phyloP scores from a whole-genome alignment of 768 basidiomycete species.

The Polyporus arcularius region DNA sequence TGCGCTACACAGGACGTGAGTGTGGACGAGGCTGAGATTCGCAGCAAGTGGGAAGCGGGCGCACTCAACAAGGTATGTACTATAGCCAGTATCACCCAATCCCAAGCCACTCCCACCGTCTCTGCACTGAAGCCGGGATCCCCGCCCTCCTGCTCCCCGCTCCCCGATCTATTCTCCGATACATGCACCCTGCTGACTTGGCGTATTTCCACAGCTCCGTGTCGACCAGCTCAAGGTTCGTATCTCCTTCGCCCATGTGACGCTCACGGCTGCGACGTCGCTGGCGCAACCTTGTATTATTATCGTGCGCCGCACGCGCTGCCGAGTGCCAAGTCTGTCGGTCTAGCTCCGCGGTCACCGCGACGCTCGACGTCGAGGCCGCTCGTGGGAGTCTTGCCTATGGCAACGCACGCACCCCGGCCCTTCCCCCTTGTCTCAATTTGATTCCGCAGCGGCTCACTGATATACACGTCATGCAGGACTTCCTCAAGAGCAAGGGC shows the following conservation, averaged over 20 bases:
- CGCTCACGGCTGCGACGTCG: conserved; percentile 6
- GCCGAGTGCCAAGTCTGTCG: conserved; percentile 4
- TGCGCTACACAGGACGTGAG: conserved; percentile 50
- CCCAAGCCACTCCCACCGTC: conserved; percentile 2
- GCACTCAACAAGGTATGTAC: conserved; percentile 63
- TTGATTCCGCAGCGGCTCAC: conserved; percentile 13
- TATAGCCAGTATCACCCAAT: conserved; percentile 1
- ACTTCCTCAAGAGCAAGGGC: conserved; percentile 73
- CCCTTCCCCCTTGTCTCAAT: background rate
- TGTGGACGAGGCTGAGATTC: conserved; percentile 73
- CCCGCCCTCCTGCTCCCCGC: background rate
- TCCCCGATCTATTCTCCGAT: background rate
- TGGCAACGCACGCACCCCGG: conserved; percentile 11
- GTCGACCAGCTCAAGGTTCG: conserved; percentile 79
- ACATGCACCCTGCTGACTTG: conserved; percentile 14
- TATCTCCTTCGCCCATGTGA: conserved; percentile 13
- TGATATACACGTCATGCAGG: conserved; percentile 39
- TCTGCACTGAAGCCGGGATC: background rate
- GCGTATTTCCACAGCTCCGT: conserved; percentile 51
- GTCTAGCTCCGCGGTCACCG: conserved; percentile 2
- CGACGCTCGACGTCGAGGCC: conserved; percentile 3
- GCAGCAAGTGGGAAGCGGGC: conserved; percentile 61
- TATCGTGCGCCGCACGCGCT: background rate
- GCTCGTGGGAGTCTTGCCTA: conserved; percentile 6
- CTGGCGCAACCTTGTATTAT: background rate